These are phyloP conservation scores for Penicillium sclerotiorum DNA, from an alignment of 2,329 filamentous ascomycete species.

Conservation along the genomic window DNA sequence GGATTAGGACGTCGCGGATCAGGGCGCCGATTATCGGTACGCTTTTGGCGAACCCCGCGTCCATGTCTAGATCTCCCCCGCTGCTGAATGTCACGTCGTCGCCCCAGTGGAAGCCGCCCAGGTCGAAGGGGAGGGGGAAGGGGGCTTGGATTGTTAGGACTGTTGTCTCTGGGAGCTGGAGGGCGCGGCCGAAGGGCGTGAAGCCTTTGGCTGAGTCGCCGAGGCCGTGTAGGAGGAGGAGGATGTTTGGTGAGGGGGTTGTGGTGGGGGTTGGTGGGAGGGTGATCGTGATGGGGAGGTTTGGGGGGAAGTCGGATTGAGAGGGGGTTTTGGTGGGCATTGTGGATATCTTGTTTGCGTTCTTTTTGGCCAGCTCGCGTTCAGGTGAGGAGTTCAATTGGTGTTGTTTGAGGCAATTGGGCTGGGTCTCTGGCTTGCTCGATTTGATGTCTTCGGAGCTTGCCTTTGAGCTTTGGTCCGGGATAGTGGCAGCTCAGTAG, in stretches of 20 bases:
- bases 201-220: slow-evolving; percentile 75
- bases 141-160: slow-evolving; percentile 75
- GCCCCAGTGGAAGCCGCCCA: slow-evolving; percentile 71
- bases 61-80: slow-evolving; percentile 59
- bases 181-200: slow-evolving; percentile 65
- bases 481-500: not conserved
- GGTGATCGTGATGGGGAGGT: slow-evolving; percentile 44
- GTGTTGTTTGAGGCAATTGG: not conserved
- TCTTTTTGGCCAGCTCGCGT: not conserved
- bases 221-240: slow-evolving; percentile 81
- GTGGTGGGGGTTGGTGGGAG: slow-evolving; percentile 44
- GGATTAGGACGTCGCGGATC: slow-evolving; percentile 55
- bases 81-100: slow-evolving; percentile 63
- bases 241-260: slow-evolving; percentile 65
- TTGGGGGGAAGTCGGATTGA: slow-evolving; percentile 50
- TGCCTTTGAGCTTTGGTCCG: not conserved
- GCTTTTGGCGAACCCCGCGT: slow-evolving; percentile 62
- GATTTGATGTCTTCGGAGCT: not conserved
- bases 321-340: slow-evolving; percentile 44
- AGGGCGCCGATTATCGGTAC: slow-evolving; percentile 53
- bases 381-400: not conserved
- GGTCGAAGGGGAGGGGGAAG: slow-evolving; percentile 66
- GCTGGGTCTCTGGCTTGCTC: not conserved
- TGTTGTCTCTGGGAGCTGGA: slow-evolving; percentile 76
- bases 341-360: not conserved